Percentiles rank a stretch among this genome's conserved stretches.
phyloP scores from a whole-genome alignment of 306 rosid species.

The Spatholobus suberectus region DNA sequence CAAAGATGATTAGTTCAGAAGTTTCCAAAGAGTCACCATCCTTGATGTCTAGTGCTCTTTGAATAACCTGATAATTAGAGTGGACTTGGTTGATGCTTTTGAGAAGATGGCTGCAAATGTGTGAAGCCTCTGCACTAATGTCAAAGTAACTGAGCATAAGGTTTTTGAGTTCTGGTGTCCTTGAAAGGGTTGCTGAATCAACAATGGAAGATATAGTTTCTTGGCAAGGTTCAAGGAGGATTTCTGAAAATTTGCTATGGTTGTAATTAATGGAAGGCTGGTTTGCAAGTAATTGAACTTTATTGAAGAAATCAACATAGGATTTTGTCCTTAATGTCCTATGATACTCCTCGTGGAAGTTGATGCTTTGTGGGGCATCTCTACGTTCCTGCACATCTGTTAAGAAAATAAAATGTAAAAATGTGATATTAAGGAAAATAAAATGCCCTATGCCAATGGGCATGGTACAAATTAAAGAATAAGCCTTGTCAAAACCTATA shows the following conservation, averaged over 20 bases:
- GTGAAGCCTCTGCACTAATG: conserved; percentile 65
- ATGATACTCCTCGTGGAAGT: conserved; percentile 59
- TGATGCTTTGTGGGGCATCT: conserved; percentile 44
- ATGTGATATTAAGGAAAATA: not conserved
- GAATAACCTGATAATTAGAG: conserved; percentile 45
- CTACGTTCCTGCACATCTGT: conserved; percentile 48
- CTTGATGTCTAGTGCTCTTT: conserved; percentile 42
- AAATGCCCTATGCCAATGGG: not conserved
- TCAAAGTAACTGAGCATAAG: conserved; percentile 63
- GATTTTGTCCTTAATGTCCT: conserved; percentile 62
- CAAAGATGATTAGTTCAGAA: conserved; percentile 29
- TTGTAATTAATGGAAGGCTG: conserved; percentile 41
- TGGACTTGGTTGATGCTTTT: conserved; percentile 50
- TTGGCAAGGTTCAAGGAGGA: conserved; percentile 62
- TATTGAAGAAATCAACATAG: conserved; percentile 52
- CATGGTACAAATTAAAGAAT: not conserved
- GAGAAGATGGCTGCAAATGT: conserved; percentile 58
- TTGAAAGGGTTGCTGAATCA: conserved; percentile 47
- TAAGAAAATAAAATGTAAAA: not conserved
- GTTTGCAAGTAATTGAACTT: conserved; percentile 49
- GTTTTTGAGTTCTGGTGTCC: conserved; percentile 46
- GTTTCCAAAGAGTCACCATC: conserved; percentile 21
- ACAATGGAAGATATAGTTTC: conserved; percentile 53
- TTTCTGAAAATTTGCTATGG: conserved; percentile 38
- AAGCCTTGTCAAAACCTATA: not conserved